Evolutionary conservation across 371 early-diverging fungal species (phyloP).

Genomic region (Apophysomyces variabilis): DNA sequence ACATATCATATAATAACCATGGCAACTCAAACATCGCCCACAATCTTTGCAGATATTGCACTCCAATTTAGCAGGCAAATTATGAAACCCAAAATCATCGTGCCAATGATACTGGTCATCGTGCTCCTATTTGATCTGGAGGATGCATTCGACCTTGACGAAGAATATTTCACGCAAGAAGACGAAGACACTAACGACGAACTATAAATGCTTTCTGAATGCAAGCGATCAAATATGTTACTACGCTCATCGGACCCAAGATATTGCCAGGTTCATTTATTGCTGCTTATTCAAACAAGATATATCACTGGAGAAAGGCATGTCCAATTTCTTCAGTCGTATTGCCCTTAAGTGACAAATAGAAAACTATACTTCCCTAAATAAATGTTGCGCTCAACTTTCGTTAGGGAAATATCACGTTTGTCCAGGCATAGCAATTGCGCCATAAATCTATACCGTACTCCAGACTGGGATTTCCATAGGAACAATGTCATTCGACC

Average conservation of each 20-base stretch:
- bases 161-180: slow-evolving; percentile 28
- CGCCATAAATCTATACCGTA: too few relatives aligned
- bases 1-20: too few relatives aligned
- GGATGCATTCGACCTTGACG: slow-evolving; percentile 47
- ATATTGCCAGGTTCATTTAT: neutral
- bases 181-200: slow-evolving; percentile 20
- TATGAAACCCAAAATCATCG: slow-evolving; percentile 39
- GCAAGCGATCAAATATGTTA: neutral
- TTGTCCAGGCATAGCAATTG: too few relatives aligned
- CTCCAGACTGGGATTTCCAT: too few relatives aligned
- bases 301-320: too few relatives aligned
- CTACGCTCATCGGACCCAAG: neutral
- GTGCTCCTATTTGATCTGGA: slow-evolving; percentile 51
- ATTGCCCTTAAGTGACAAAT: too few relatives aligned
- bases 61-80: slow-evolving; percentile 46
- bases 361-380: too few relatives aligned
- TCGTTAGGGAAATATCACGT: too few relatives aligned
- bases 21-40: slow-evolving; percentile 20
- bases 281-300: neutral
- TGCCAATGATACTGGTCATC: slow-evolving; percentile 44
- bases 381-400: too few relatives aligned
- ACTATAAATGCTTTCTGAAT: neutral
- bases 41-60: slow-evolving; percentile 40
- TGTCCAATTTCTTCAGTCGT: too few relatives aligned
- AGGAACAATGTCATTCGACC: too few relatives aligned